Percentiles rank a stretch among this genome's conserved stretches.
Conservation (phyloP, 116 monocot species). For the Phalaenopsis hybrid region DNA sequence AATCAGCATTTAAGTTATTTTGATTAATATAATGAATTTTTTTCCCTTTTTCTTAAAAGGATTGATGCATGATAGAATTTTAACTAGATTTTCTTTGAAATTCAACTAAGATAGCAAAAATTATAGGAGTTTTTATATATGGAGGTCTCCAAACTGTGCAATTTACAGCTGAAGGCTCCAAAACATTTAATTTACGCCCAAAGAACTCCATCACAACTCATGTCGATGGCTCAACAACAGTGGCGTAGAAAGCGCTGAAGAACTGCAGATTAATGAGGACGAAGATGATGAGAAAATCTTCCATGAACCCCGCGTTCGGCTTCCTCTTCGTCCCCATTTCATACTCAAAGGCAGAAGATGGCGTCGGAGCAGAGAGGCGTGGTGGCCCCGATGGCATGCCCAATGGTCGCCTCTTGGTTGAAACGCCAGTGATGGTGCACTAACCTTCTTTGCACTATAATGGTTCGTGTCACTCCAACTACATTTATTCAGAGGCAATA, state of each 20-base stretch:
- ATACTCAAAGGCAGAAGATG: not conserved
- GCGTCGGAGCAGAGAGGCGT: not conserved
- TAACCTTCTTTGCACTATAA: conserved; percentile 41
- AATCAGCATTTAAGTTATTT: no score
- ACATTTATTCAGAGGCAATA: conserved; percentile 13
- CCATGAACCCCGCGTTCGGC: conserved; percentile 2
- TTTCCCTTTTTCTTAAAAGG: no score
- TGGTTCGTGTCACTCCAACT: conserved; percentile 46
- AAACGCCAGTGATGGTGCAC: not conserved
- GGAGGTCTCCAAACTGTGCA: no score
- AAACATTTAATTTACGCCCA: no score
- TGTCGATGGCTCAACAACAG: no score
- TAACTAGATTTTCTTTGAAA: no score
- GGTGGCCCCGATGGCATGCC: not conserved
- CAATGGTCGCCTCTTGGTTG: not conserved
- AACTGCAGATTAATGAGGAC: conserved; percentile 26
- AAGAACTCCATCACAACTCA: no score
- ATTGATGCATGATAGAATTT: no score
- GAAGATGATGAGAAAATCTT: conserved; percentile 20
- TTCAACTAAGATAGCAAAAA: no score
- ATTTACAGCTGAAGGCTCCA: no score
- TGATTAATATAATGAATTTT: no score
- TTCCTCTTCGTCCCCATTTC: not conserved
- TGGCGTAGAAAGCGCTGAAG: conserved; percentile 11
- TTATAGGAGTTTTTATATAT: no score